Percentiles rank a stretch among this genome's conserved stretches.
These are phyloP conservation scores for Trichoderma virens DNA, from an alignment of 495 filamentous ascomycete species.

Conservation along the genomic window DNA sequence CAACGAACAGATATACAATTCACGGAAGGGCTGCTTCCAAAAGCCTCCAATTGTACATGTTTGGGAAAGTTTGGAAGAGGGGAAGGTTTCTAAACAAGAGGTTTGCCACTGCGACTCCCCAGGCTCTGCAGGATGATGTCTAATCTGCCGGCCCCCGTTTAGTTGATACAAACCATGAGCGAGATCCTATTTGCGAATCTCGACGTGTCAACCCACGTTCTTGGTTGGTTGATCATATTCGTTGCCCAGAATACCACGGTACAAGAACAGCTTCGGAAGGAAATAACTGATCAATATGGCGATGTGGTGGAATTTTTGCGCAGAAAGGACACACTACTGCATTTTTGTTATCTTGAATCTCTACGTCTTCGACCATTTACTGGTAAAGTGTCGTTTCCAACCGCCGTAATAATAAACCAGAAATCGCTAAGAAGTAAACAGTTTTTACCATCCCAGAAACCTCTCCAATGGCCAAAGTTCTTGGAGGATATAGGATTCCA, in stretches of 20 bases:
- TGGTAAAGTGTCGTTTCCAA: slow-evolving; percentile 16
- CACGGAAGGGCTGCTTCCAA: no score
- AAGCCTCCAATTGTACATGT: no score
- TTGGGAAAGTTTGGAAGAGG: no score
- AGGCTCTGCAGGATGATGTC: background rate
- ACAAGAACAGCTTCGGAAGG: slow-evolving; percentile 23
- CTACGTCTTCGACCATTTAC: background rate
- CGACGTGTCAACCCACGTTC: slow-evolving; percentile 33
- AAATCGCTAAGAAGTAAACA: no score
- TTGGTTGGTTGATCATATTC: slow-evolving; percentile 34
- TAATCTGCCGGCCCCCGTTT: background rate
- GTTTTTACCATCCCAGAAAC: no score
- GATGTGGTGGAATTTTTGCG: slow-evolving; percentile 16
- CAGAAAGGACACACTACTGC: slow-evolving; percentile 20
- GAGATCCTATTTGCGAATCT: slow-evolving; percentile 41
- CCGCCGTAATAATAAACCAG: no score
- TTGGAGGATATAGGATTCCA: no score
- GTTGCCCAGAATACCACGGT: slow-evolving; percentile 25
- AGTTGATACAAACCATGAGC: slow-evolving; percentile 34
- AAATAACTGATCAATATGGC: slow-evolving; percentile 13
- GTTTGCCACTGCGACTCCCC: no score
- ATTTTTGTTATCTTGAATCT: background rate
- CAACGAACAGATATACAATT: no score
- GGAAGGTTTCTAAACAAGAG: background rate
- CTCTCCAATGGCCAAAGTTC: no score